Evolutionary conservation across 202 grass and related monocot species (phyloP).

Genomic region (Miscanthus sacchariflorus): DNA sequence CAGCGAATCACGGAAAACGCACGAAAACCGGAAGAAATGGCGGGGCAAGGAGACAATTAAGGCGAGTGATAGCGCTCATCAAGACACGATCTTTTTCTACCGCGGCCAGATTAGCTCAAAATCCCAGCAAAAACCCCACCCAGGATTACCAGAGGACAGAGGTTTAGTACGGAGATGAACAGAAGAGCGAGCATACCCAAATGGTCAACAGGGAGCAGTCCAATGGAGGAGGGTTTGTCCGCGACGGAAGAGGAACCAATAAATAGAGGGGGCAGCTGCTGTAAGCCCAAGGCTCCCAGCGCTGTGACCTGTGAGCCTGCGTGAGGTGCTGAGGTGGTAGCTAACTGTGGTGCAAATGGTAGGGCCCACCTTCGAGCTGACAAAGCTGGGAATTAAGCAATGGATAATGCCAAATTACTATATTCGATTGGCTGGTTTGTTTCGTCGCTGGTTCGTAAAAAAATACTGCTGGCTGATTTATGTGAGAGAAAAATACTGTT

Average conservation of each 20-base stretch:
- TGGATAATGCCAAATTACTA: slow-evolving; percentile 48
- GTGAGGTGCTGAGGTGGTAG: background rate
- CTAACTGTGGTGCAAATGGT: slow-evolving; percentile 8
- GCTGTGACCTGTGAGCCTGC: no score
- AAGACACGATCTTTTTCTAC: background rate
- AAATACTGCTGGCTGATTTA: no score
- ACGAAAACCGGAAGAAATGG: background rate
- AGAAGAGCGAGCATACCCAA: slow-evolving; percentile 47
- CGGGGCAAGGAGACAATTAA: slow-evolving; percentile 22
- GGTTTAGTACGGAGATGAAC: slow-evolving; percentile 7
- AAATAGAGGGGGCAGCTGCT: slow-evolving; percentile 35
- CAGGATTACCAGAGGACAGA: slow-evolving; percentile 14
- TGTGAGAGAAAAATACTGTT: no score
- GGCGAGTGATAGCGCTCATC: background rate
- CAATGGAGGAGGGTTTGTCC: slow-evolving; percentile 42
- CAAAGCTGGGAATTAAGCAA: background rate
- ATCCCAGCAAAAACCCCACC: slow-evolving; percentile 23
- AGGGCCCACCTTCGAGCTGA: slow-evolving; percentile 27
- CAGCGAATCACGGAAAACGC: slow-evolving; percentile 3
- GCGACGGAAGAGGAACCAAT: slow-evolving; percentile 43
- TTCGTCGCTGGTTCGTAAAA: no score
- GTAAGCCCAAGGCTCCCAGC: background rate
- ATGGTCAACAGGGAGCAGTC: slow-evolving; percentile 3
- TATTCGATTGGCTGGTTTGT: no score
- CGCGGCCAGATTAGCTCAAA: slow-evolving; percentile 14